These are phyloP conservation scores for Boletus sp. DNA, from an alignment of 1,284 basidiomycete species.

Conservation along the genomic window DNA sequence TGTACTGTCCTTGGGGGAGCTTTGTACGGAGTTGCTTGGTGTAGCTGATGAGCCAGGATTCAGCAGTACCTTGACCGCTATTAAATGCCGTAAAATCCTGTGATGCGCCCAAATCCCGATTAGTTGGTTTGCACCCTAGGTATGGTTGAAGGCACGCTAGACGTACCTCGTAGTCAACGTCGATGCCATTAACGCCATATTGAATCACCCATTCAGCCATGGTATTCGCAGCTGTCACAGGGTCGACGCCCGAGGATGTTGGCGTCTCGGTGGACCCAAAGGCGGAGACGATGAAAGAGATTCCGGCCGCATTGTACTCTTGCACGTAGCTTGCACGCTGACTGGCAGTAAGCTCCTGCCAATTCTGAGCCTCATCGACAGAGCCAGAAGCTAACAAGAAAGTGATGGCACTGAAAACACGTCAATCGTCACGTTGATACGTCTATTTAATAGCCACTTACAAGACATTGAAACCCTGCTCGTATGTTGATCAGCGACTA, in stretches of 20 bases:
- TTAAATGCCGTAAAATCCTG: conserved; percentile 49
- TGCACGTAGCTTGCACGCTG: conserved; percentile 43
- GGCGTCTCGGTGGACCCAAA: conserved; percentile 49
- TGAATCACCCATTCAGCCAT: conserved; percentile 49
- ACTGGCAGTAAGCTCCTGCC: conserved; percentile 39
- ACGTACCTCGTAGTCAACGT: conserved; percentile 53
- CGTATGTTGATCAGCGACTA: conserved; percentile 2
- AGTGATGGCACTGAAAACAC: conserved; percentile 38
- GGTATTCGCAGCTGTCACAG: conserved; percentile 40
- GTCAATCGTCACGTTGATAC: background rate
- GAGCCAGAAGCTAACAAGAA: conserved; percentile 50
- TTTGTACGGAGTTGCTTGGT: conserved; percentile 37
- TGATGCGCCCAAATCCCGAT: background rate
- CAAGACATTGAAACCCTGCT: conserved; percentile 43
- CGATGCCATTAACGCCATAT: conserved; percentile 51
- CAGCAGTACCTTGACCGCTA: conserved; percentile 36
- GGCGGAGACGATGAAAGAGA: conserved; percentile 52
- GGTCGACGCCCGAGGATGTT: conserved; percentile 41
- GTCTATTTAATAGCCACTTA: conserved; percentile 8
- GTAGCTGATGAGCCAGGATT: conserved; percentile 43
- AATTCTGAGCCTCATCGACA: conserved; percentile 46
- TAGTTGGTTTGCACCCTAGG: background rate
- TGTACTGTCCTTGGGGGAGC: conserved; percentile 37
- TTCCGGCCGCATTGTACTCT: conserved; percentile 52
- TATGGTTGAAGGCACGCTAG: background rate